A percentile compares a stretch with the other conserved stretches of the same genome.
phyloP scores from a whole-genome alignment of 495 filamentous ascomycete genomes.

The Xylaria cubensis region DNA sequence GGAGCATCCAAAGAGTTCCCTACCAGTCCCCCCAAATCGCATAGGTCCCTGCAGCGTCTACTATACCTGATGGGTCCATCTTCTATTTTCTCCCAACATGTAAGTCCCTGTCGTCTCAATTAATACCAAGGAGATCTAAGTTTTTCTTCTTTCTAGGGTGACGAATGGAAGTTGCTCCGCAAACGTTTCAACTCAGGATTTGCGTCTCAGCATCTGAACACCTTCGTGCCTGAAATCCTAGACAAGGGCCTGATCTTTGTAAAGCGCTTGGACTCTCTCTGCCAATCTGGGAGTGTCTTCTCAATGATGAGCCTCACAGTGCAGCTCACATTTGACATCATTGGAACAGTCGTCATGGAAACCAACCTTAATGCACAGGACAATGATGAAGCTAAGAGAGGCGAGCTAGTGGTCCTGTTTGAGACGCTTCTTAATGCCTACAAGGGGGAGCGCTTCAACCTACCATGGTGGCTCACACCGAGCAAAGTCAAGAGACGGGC shows the following conservation, averaged over 20 bases:
- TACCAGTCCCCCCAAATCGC: slow-evolving; percentile 49
- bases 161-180: slow-evolving; percentile 49
- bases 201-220: slow-evolving; percentile 49
- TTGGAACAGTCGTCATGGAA: slow-evolving; percentile 32
- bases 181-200: slow-evolving; percentile 54
- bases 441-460: slow-evolving; percentile 8
- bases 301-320: slow-evolving; percentile 33
- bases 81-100: slow-evolving; percentile 43
- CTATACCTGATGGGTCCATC: slow-evolving; percentile 42
- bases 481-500: slow-evolving; percentile 27
- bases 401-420: slow-evolving; percentile 34
- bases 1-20: slow-evolving; percentile 45
- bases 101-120: neutral
- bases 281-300: slow-evolving; percentile 39
- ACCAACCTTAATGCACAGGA: slow-evolving; percentile 2
- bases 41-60: slow-evolving; percentile 40
- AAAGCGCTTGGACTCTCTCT: slow-evolving; percentile 36
- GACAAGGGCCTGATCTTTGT: slow-evolving; percentile 47
- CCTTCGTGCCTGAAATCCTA: slow-evolving; percentile 47
- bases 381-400: neutral
- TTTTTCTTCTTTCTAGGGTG: slow-evolving; percentile 27
- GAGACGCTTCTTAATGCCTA: slow-evolving; percentile 38
- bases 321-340: slow-evolving; percentile 51
- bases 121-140: neutral
- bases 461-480: slow-evolving; percentile 39